Evolutionary conservation across 345 rosid genomes (phyloP).

Genomic region (Raphanus raphanistrum): DNA sequence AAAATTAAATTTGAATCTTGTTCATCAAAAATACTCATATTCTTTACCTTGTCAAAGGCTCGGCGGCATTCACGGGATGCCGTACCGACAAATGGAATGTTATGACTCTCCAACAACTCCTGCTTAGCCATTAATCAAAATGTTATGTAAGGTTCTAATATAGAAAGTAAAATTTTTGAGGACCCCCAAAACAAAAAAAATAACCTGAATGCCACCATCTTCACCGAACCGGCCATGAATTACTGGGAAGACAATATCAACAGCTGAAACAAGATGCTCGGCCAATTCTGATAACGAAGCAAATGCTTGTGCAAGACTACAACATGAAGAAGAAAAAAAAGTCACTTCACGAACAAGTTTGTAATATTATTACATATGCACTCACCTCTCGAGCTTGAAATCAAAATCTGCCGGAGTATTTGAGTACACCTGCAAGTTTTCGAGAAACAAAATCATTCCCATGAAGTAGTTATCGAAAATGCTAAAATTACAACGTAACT

Average conservation of each 20-base stretch:
- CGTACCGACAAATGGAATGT: slow-evolving; percentile 92
- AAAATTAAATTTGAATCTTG: not conserved
- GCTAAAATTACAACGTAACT: not conserved
- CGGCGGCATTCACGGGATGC: slow-evolving; percentile 71
- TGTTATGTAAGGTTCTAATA: not conserved
- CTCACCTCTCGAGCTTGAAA: slow-evolving; percentile 1
- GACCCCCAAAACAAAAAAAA: not conserved
- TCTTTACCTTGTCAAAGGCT: slow-evolving; percentile 89
- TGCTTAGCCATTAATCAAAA: slow-evolving; percentile 41
- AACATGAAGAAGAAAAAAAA: not conserved
- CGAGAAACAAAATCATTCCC: not conserved
- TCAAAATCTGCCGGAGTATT: slow-evolving; percentile 2
- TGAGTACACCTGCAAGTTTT: not conserved
- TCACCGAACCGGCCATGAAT: slow-evolving; percentile 93
- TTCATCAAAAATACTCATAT: not conserved
- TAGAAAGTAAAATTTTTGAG: not conserved
- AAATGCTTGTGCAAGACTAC: slow-evolving; percentile 68
- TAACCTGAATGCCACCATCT: slow-evolving; percentile 96
- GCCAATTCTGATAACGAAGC: slow-evolving; percentile 69
- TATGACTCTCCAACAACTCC: slow-evolving; percentile 77
- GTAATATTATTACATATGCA: not conserved
- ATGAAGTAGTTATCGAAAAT: not conserved
- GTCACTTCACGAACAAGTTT: not conserved
- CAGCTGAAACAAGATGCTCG: slow-evolving; percentile 44
- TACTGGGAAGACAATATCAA: slow-evolving; percentile 81